Evolutionary conservation across 2,329 filamentous ascomycete genomes (phyloP), one percentile per base, ranked within the genome.

Genomic region (Epichloe gansuensis): DNA sequence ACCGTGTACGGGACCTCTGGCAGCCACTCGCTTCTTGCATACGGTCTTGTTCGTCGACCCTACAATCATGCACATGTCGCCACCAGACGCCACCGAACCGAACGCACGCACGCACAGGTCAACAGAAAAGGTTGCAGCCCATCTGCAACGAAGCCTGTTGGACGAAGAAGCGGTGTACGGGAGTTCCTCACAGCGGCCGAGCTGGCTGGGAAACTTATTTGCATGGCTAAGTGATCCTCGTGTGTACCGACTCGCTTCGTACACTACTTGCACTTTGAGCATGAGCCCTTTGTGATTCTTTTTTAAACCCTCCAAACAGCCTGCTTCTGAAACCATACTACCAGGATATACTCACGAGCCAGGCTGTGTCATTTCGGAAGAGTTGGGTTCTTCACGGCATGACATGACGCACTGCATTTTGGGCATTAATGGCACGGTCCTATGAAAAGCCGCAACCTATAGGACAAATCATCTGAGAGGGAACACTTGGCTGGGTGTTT

Each of bases 101-200:
- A 38, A 44, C 21, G n/a, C 28, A 38, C 21, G n/a, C 28, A 38
- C 46, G 42, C 34, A 51, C 13, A n/a, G 37, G n/a, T 46, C 44
- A 41, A 46, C 23, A 13, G 34, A n/a, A 43, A 34, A 42, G 44
- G 50, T 15, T 39, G 43, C 42, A 51, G 34, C 17, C 7, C 21
- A 6, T 31, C 31, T 41, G 42, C 43, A 37, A 21, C 7, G 17
- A 15, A 21, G 23, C 13, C 8, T n/a, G 12, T 28, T 17, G 15
- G 17, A 4, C 43, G n/a, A 46, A 52, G 34, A 47, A 47, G 50
- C 44, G 50, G 50, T 52, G 44, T 46, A 46, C 44, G 35, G 37
- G 35, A 31, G 34, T n/a, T 46, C 50, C n/a, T 25, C 44, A n/a
- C 9, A 31, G 11, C 13, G 5, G 23, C 25, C 12, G 37, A 38